Evolutionary conservation across 495 filamentous ascomycete genomes (phyloP).

Genomic region (Tricharina praecox): DNA sequence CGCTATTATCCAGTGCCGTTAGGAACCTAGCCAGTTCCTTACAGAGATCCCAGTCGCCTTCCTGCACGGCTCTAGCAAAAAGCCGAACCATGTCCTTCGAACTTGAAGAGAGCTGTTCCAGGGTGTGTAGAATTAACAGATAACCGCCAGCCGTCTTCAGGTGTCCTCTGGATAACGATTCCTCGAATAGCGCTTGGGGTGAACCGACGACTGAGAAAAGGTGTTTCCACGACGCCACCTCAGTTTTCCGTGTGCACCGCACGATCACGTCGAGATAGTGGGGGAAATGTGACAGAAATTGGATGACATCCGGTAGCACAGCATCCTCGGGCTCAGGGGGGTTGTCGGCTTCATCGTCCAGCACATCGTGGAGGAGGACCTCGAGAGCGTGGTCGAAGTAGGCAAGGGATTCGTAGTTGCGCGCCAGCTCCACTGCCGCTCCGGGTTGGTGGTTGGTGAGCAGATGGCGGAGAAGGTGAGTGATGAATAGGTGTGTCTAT

Average conservation of each 20-base stretch:
- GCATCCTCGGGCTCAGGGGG: constrained; percentile 36
- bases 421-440: constrained; percentile 46
- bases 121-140: constrained; percentile 82
- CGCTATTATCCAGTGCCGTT: constrained; percentile 75
- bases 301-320: constrained; percentile 69
- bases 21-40: constrained; percentile 87
- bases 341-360: constrained; percentile 81
- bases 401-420: constrained; percentile 47
- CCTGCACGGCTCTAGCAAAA: constrained; percentile 61
- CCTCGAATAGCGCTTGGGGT: constrained; percentile 79
- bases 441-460: constrained; percentile 52
- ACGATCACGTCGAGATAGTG: constrained; percentile 89
- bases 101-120: constrained; percentile 64
- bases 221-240: constrained; percentile 85
- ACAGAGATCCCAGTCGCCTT: constrained; percentile 90
- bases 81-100: constrained; percentile 71
- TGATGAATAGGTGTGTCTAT: constrained; percentile 77
- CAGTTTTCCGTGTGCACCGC: constrained; percentile 94
- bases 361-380: constrained; percentile 75
- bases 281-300: constrained; percentile 75
- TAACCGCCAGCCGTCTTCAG: constrained; percentile 95
- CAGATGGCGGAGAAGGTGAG: constrained; percentile 63
- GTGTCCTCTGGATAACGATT: constrained; percentile 62
- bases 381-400: constrained; percentile 88
- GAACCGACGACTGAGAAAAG: constrained; percentile 80